Percentiles rank a stretch among this genome's conserved stretches.
Evolutionary conservation across 768 basidiomycete genomes (phyloP).

Genomic region (Cystofilobasidium macerans): DNA sequence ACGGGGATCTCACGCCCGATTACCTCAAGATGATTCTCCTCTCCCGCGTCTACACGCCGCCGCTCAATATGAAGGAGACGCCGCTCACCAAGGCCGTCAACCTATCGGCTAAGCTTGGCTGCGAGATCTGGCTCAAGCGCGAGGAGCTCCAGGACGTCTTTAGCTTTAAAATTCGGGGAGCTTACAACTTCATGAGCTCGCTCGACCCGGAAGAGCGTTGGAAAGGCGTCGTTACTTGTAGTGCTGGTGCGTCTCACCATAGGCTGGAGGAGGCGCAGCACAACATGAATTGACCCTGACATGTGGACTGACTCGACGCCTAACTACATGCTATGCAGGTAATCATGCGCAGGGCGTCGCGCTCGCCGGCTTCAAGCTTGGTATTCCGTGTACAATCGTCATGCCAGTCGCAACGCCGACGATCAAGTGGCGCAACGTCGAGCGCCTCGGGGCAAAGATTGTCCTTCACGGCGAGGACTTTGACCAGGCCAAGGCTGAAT

Average conservation of each 20-base stretch:
- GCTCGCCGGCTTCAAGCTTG: constrained; percentile 73
- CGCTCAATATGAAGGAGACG: constrained; percentile 45
- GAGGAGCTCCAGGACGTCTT: constrained; percentile 97
- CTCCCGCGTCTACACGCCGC: constrained; percentile 62
- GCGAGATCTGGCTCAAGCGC: constrained; percentile 89
- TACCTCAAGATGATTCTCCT: constrained; percentile 79
- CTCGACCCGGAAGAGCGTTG: constrained; percentile 78
- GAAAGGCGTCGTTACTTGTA: constrained; percentile 96
- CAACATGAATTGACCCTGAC: neutral
- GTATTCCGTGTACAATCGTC: constrained; percentile 93
- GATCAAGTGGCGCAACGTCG: constrained; percentile 91
- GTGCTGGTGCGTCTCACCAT: constrained; percentile 66
- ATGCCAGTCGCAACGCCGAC: constrained; percentile 92
- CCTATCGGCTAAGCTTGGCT: constrained; percentile 76
- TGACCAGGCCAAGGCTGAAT: constrained; percentile 91
- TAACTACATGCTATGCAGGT: constrained; percentile 44
- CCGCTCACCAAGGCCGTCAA: constrained; percentile 78
- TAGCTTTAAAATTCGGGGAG: constrained; percentile 96
- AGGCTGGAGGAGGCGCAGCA: neutral
- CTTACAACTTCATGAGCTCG: constrained; percentile 96
- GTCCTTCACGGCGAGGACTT: constrained; percentile 85
- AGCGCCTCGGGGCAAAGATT: constrained; percentile 89
- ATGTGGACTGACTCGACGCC: too few relatives aligned
- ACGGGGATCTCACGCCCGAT: constrained; percentile 49
- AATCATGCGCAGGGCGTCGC: constrained; percentile 99